phyloP scores from a whole-genome alignment of 202 grass and related monocot species.

The Carex arenaria region DNA sequence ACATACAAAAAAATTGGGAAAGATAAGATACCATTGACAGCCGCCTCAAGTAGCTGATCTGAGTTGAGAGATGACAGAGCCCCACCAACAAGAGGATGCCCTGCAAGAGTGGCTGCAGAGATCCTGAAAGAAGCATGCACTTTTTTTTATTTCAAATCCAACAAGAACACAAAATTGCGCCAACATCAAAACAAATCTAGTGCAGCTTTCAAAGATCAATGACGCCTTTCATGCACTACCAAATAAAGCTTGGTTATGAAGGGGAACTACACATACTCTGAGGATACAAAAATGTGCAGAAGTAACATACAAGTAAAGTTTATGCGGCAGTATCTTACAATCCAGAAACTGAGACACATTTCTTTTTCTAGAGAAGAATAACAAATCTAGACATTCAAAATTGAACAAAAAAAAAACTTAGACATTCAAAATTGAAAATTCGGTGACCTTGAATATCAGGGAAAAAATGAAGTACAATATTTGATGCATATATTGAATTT shows the following conservation, averaged over 20 bases:
- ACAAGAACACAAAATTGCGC: conserved; percentile 1
- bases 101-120: conserved; percentile 62
- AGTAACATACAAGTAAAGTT: neutral
- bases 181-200: neutral
- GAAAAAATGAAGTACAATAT: conserved; percentile 24
- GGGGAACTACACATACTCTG: neutral
- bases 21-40: conserved; percentile 80
- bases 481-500: conserved; percentile 11
- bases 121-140: conserved; percentile 46
- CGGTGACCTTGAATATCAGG: neutral
- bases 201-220: neutral
- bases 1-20: neutral
- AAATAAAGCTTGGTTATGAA: conserved; percentile 9
- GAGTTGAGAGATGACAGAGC: conserved; percentile 74
- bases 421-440: conserved; percentile 19
- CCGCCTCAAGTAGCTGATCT: conserved; percentile 72
- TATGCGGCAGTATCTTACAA: neutral
- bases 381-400: conserved; percentile 18
- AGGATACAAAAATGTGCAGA: neutral
- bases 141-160: conserved; percentile 10
- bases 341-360: neutral
- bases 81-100: conserved; percentile 74
- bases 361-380: neutral
- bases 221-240: neutral
- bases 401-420: neutral